phyloP scores from a whole-genome alignment of 2,329 filamentous ascomycete species.

The Alternaria atra region DNA sequence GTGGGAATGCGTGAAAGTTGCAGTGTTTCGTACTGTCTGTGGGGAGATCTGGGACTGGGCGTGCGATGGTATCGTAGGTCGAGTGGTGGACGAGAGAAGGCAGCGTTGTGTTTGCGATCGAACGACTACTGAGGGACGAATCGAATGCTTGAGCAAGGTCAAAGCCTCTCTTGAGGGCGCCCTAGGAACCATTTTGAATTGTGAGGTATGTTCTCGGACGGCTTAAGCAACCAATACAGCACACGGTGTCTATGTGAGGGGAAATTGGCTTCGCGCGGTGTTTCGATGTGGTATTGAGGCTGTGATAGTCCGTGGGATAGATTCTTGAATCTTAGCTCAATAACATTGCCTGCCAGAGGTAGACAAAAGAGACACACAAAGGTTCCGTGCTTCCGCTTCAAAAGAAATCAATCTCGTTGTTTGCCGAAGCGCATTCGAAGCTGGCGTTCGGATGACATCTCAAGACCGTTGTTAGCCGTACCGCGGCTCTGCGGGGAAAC shows the following conservation, averaged over 20 bases:
- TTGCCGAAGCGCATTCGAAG: conserved; percentile 30
- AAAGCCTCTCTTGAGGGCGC: conserved; percentile 48
- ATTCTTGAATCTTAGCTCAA: neutral
- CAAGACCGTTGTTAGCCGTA: conserved; percentile 38
- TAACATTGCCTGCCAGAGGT: neutral
- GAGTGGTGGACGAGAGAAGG: conserved; percentile 23
- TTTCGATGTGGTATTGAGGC: neutral
- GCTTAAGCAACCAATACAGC: neutral
- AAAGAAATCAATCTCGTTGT: conserved; percentile 10
- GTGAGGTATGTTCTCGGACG: neutral
- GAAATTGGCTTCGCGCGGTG: neutral
- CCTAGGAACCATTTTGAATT: conserved; percentile 41
- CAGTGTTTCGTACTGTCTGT: conserved; percentile 56
- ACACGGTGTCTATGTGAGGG: neutral
- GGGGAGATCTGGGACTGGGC: conserved; percentile 21
- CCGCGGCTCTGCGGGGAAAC: conserved; percentile 32
- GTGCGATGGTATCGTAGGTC: conserved; percentile 25
- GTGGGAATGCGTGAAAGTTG: conserved; percentile 81
- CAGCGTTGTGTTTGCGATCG: conserved; percentile 36
- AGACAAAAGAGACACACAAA: neutral
- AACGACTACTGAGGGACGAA: conserved; percentile 36
- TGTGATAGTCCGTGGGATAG: neutral
- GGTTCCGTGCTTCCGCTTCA: conserved; percentile 4
- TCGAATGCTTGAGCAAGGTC: conserved; percentile 43
- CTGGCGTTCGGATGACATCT: conserved; percentile 27